A percentile compares a stretch with the other conserved stretches of the same genome.
phyloP scores from a whole-genome alignment of 192 early-diverging fungal genomes.

The Entomortierella lignicola region DNA sequence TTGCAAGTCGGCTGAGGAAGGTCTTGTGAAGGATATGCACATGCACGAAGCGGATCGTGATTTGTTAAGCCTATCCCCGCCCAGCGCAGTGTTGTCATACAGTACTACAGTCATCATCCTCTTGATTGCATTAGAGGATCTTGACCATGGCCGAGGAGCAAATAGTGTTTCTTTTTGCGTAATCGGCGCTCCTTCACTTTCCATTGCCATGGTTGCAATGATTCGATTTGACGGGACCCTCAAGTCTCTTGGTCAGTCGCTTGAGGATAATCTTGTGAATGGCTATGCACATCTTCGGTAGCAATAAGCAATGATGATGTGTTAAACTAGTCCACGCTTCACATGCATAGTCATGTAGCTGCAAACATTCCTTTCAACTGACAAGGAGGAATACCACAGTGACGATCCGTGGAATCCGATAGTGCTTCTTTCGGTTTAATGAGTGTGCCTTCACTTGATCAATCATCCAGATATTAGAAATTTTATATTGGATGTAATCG shows the following conservation, averaged over 20 bases:
- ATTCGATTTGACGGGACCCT: slow-evolving; percentile 17
- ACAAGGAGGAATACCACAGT: slow-evolving; percentile 5
- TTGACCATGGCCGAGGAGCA: slow-evolving; percentile 2
- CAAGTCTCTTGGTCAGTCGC: slow-evolving; percentile 4
- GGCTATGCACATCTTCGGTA: slow-evolving; percentile 7
- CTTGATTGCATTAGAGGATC: slow-evolving; percentile 2
- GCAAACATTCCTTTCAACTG: slow-evolving; percentile 1
- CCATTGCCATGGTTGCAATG: background rate
- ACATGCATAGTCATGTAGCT: background rate
- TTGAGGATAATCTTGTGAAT: slow-evolving; percentile 7
- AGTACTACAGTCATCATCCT: background rate
- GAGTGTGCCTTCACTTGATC: too few species aligned
- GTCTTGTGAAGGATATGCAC: slow-evolving; percentile 24
- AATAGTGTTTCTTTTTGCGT: slow-evolving; percentile 16
- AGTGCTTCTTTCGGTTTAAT: slow-evolving; percentile 3
- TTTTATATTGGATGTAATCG: too few species aligned
- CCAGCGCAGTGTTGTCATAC: background rate
- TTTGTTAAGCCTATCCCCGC: slow-evolving; percentile 9
- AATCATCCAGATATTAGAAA: too few species aligned
- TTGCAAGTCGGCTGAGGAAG: too few species aligned
- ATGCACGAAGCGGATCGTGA: slow-evolving; percentile 10
- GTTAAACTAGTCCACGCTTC: slow-evolving; percentile 1
- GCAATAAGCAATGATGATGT: background rate
- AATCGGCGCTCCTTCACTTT: slow-evolving; percentile 18
- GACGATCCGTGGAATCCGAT: slow-evolving; percentile 4